phyloP scores from a whole-genome alignment of 1,284 basidiomycete genomes.

The Athelia psychrophila region DNA sequence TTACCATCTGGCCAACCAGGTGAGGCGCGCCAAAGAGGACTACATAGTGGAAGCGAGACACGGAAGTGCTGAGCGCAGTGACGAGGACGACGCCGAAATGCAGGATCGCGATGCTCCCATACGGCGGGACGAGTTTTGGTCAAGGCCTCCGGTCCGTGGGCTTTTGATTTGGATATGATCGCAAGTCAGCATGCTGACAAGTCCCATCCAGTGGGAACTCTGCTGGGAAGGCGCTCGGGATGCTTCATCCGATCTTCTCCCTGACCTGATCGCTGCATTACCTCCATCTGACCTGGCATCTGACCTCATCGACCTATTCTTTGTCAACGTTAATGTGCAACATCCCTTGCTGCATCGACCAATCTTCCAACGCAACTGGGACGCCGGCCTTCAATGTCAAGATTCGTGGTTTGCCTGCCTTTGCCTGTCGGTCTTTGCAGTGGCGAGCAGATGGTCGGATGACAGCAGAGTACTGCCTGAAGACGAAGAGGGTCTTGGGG shows the following conservation, averaged over 20 bases:
- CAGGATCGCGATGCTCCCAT: constrained; percentile 14
- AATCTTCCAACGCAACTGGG: constrained; percentile 63
- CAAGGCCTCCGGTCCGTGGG: constrained; percentile 32
- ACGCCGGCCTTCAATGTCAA: constrained; percentile 47
- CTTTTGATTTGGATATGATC: constrained; percentile 5
- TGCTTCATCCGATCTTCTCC: constrained; percentile 32
- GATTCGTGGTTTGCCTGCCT: constrained; percentile 58
- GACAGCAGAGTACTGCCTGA: constrained; percentile 61
- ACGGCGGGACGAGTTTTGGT: constrained; percentile 31
- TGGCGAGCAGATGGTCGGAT: constrained; percentile 65
- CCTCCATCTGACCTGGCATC: constrained; percentile 57
- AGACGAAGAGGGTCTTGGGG: constrained; percentile 23
- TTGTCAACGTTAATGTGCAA: constrained; percentile 52
- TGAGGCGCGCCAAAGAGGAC: not conserved
- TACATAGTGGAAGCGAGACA: not conserved
- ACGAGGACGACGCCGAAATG: not conserved
- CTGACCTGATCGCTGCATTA: constrained; percentile 41
- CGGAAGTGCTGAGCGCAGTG: not conserved
- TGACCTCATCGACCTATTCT: constrained; percentile 64
- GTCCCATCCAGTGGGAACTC: constrained; percentile 52
- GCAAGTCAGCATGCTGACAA: constrained; percentile 2
- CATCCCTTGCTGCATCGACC: constrained; percentile 67
- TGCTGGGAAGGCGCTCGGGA: constrained; percentile 46
- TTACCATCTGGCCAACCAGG: too few relatives aligned
- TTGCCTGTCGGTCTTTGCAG: constrained; percentile 64